Evolutionary conservation across 2,329 filamentous ascomycete genomes (phyloP).

Genomic region (Pseudonectria foliicola): DNA sequence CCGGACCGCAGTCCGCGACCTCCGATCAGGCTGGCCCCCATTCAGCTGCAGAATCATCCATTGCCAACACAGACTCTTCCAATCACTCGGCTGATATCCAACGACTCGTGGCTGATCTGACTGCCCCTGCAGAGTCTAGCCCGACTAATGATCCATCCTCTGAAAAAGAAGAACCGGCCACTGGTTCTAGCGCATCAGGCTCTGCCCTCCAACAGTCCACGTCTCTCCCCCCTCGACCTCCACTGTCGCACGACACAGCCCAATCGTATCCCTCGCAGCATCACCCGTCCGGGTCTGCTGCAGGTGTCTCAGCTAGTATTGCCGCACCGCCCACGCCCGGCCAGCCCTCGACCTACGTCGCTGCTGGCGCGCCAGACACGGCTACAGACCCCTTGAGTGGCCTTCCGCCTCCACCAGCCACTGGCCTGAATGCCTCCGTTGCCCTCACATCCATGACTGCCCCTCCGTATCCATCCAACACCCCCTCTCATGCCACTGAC

Average conservation of each 20-base stretch:
- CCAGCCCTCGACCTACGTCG: constrained; percentile 27
- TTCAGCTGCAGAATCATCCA: constrained; percentile 17
- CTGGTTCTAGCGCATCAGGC: constrained; percentile 23
- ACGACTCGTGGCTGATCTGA: constrained; percentile 35
- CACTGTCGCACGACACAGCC: constrained; percentile 30
- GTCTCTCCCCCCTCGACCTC: constrained; percentile 42
- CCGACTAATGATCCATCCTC: constrained; percentile 22
- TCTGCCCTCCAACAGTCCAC: constrained; percentile 31
- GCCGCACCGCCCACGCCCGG: constrained; percentile 25
- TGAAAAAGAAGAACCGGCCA: constrained; percentile 19
- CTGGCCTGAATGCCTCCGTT: constrained; percentile 21
- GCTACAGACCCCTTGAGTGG: constrained; percentile 25
- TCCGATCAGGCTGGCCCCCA: constrained; percentile 11
- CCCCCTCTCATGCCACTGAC: constrained; percentile 22
- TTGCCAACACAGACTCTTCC: constrained; percentile 23
- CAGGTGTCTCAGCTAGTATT: constrained; percentile 22
- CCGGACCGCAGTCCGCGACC: constrained; percentile 15
- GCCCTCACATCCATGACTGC: constrained; percentile 25
- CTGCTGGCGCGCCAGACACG: constrained; percentile 25
- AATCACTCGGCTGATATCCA: constrained; percentile 31
- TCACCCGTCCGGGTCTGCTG: constrained; percentile 25
- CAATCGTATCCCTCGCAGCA: constrained; percentile 32
- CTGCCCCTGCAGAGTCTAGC: constrained; percentile 26
- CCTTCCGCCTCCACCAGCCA: constrained; percentile 23
- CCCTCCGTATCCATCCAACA: constrained; percentile 25